Percentiles rank a stretch among this genome's conserved stretches.
phyloP scores from a whole-genome alignment of 2,329 filamentous ascomycete species.

The Rhynchosporium agropyri region DNA sequence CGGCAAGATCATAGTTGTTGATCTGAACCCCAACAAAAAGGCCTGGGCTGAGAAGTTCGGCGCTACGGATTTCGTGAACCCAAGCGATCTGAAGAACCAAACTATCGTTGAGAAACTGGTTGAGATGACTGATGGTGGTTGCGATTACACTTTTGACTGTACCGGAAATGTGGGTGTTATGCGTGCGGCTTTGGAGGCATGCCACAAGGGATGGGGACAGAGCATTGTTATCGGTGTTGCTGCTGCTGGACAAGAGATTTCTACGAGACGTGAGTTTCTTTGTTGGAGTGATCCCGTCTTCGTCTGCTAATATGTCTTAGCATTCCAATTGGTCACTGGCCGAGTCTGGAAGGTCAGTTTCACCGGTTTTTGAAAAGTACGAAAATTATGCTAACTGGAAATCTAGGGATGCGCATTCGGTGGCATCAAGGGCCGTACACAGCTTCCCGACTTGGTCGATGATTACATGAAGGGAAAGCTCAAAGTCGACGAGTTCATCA shows the following conservation, averaged over 20 bases:
- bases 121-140: constrained; percentile 97
- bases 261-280: constrained; percentile 79
- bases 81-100: constrained; percentile 74
- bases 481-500: constrained; percentile 99
- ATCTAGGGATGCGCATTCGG: constrained; percentile 83
- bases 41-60: constrained; percentile 93
- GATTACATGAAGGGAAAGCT: constrained; percentile 89
- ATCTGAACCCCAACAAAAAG: constrained; percentile 88
- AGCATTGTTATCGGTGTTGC: constrained; percentile 98
- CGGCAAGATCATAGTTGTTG: constrained; percentile 62
- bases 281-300: constrained; percentile 8
- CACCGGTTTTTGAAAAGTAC: neutral
- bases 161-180: constrained; percentile 96
- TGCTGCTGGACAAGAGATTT: constrained; percentile 93
- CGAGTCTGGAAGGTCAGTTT: constrained; percentile 77
- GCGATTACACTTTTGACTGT: constrained; percentile 99
- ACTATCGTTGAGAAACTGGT: constrained; percentile 89
- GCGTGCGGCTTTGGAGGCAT: constrained; percentile 93
- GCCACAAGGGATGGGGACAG: constrained; percentile 99
- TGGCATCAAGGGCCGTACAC: constrained; percentile 94
- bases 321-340: constrained; percentile 98
- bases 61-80: constrained; percentile 96
- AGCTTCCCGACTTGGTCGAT: constrained; percentile 82
- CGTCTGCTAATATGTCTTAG: constrained; percentile 49
- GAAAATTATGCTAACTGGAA: constrained; percentile 16